Evolutionary conservation across 805 yeast genomes (phyloP).

Genomic region (Kurtzmaniella fragi): DNA sequence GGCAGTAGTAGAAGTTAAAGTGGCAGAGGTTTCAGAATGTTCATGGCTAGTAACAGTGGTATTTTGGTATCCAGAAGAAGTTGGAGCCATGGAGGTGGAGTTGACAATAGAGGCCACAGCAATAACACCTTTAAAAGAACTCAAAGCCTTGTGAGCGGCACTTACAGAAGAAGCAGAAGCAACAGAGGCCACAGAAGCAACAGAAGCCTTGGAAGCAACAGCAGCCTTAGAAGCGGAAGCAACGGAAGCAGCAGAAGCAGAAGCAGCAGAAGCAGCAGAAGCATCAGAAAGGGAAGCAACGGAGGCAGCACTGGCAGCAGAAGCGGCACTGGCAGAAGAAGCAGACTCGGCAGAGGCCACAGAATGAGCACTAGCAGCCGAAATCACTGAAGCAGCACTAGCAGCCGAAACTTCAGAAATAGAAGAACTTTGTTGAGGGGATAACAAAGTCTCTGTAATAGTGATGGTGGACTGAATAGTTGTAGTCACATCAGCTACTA

Average conservation of each 20-base stretch:
- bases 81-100: constrained; percentile 4
- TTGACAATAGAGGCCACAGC: constrained; percentile 4
- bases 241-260: constrained; percentile 9
- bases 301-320: constrained; percentile 6
- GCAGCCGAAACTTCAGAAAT: constrained; percentile 11
- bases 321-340: constrained; percentile 6
- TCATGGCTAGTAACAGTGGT: constrained; percentile 4
- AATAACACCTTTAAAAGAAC: constrained; percentile 4
- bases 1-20: constrained; percentile 4
- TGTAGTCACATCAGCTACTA: constrained; percentile 24
- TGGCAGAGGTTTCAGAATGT: constrained; percentile 5
- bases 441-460: constrained; percentile 40
- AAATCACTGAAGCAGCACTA: constrained; percentile 2
- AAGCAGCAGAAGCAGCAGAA: constrained; percentile 3
- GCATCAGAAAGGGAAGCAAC: constrained; percentile 7
- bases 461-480: constrained; percentile 42
- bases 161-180: constrained; percentile 4
- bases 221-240: constrained; percentile 4
- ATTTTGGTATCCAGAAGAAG: constrained; percentile 2
- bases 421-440: constrained; percentile 41
- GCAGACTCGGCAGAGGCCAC: constrained; percentile 8
- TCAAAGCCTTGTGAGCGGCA: constrained; percentile 5
- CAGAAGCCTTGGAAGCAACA: constrained; percentile 4
- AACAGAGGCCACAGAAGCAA: constrained; percentile 9
- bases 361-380: constrained; percentile 7